Conservation (phyloP, 768 basidiomycete species). For the Naematelia encephala region DNA sequence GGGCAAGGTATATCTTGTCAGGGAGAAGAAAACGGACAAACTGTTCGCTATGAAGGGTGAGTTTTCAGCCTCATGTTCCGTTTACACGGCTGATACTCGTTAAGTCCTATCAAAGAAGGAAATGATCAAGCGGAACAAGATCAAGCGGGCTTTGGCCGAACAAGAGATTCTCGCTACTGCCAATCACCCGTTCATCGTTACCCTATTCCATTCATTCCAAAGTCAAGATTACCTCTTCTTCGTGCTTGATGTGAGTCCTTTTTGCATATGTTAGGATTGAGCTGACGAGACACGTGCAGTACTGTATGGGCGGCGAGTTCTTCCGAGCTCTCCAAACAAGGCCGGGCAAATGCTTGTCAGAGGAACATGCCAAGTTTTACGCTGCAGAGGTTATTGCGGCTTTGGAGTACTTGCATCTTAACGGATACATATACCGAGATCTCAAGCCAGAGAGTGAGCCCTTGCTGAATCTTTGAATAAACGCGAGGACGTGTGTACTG, state of each 20-base stretch:
- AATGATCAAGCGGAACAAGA: slow-evolving; percentile 99
- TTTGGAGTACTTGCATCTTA: slow-evolving; percentile 95
- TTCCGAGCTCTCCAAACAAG: slow-evolving; percentile 94
- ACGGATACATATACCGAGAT: slow-evolving; percentile 99
- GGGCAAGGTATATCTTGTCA: slow-evolving; percentile 94
- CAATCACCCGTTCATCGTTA: slow-evolving; percentile 99
- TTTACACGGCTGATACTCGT: slow-evolving; percentile 6
- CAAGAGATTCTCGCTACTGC: slow-evolving; percentile 98
- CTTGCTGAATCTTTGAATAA: no score
- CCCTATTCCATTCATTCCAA: slow-evolving; percentile 98
- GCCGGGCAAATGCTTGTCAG: slow-evolving; percentile 92
- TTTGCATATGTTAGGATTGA: no score
- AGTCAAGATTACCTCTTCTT: slow-evolving; percentile 97
- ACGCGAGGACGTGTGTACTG: no score
- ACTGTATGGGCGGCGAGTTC: slow-evolving; percentile 99
- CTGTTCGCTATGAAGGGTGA: slow-evolving; percentile 99
- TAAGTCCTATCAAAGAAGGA: slow-evolving; percentile 96
- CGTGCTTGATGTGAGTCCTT: slow-evolving; percentile 40
- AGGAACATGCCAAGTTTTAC: slow-evolving; percentile 94
- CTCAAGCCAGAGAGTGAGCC: slow-evolving; percentile 98
- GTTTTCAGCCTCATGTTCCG: slow-evolving; percentile 30
- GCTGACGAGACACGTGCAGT: no score
- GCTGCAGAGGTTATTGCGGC: slow-evolving; percentile 98
- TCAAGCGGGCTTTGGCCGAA: slow-evolving; percentile 96
- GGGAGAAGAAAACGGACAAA: slow-evolving; percentile 95